A percentile compares a stretch with the other conserved stretches of the same genome.
phyloP scores from a whole-genome alignment of 805 yeast species.

The Saturnispora dispora region DNA sequence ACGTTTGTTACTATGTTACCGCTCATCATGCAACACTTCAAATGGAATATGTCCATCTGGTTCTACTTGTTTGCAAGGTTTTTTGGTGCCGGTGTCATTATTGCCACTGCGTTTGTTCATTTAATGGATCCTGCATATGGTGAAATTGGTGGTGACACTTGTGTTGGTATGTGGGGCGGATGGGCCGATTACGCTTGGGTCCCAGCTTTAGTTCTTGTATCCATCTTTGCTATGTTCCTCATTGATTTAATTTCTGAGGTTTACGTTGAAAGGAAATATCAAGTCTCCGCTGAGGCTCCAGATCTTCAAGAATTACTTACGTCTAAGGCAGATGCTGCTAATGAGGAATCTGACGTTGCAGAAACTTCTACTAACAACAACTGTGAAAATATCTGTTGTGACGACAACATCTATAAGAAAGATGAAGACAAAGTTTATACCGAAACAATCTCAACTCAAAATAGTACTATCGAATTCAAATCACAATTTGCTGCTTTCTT shows the following conservation, averaged over 20 bases:
- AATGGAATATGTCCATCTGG: slow-evolving; percentile 43
- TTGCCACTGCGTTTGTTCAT: slow-evolving; percentile 74
- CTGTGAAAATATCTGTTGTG: slow-evolving; percentile 5
- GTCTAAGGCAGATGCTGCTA: slow-evolving; percentile 17
- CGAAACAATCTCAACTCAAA: slow-evolving; percentile 8
- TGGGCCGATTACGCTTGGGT: slow-evolving; percentile 42
- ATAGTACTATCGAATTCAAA: slow-evolving; percentile 7
- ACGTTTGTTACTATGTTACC: slow-evolving; percentile 50
- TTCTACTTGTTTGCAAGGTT: slow-evolving; percentile 56
- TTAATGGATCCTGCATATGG: slow-evolving; percentile 57
- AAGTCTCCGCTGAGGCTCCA: slow-evolving; percentile 11
- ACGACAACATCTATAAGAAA: slow-evolving; percentile 1
- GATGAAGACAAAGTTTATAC: slow-evolving; percentile 1
- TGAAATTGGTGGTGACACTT: slow-evolving; percentile 39
- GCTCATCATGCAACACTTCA: slow-evolving; percentile 41
- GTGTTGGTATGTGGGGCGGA: slow-evolving; percentile 51
- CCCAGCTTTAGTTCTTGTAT: slow-evolving; percentile 38
- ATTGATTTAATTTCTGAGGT: slow-evolving; percentile 37
- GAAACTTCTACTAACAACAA: background rate
- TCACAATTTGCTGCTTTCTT: slow-evolving; percentile 14
- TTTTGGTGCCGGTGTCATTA: slow-evolving; percentile 73
- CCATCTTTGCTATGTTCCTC: slow-evolving; percentile 37
- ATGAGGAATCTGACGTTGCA: slow-evolving; percentile 18
- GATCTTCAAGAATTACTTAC: slow-evolving; percentile 22
- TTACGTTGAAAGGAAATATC: slow-evolving; percentile 27